Evolutionary conservation across 2,329 filamentous ascomycete species (phyloP), one percentile per base, ranked within the genome.

Genomic region (Talaromyces sp.): DNA sequence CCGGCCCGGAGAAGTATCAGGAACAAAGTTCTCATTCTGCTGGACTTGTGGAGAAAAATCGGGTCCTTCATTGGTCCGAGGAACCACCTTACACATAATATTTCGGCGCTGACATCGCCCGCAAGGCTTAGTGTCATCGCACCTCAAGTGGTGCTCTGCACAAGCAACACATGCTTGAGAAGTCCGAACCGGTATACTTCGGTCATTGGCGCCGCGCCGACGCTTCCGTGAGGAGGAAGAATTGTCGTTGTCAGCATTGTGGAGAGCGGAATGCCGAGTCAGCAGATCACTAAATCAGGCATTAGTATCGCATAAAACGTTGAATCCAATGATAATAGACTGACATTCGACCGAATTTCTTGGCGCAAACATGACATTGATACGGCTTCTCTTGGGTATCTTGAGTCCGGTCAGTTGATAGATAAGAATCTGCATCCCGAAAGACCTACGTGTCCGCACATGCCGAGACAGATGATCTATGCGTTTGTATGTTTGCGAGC

Each of bases 401-500:
- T 77, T 59, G 40, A 11, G 19, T 58, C 19, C 22, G 27, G 19
- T 54, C 15, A 60, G 56, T 19, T n/a, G 10, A 36, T 11, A 36
- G 4, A 13, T 29, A 36, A 31, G 34, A 22, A 19, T 6, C 5
- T 19, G 6, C 22, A 10, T 34, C 4, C 5, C n/a, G 58, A n/a
- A n/a, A 38, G 17, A 69, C 68, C 5, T 69, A 77, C 75, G 75
- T 10, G 75, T 74, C n/a, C 74, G 71, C 22, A 77, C 70, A 67
- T 77, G 75, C 31, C 75, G 73, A 11, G 72, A 70, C 8, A 77
- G 69, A 68, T 77, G 75, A 54, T 76, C 75, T 49, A 73, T 60
- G 5, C 75, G 70, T 47, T 69, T 74, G 56, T 74, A 77, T 1
- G 67, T 67, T 27, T 68, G 64, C 2, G 65, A 67, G 45, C 67